A percentile compares a stretch with the other conserved stretches of the same genome.
Evolutionary conservation across 2,329 filamentous ascomycete genomes (phyloP).

Genomic region (Boeremia lycopersici): DNA sequence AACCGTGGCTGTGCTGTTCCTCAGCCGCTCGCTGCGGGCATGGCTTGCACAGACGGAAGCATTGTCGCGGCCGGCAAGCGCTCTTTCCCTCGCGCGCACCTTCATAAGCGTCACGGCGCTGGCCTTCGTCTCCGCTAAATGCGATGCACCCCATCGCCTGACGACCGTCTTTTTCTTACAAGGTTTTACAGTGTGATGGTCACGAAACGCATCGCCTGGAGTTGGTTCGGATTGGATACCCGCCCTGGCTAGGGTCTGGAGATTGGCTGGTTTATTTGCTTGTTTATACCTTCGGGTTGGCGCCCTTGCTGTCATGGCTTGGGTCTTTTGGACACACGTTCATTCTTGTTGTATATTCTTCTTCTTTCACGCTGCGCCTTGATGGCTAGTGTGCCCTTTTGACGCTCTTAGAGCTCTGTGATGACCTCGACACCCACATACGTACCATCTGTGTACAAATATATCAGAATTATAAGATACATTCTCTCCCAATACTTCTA

Average conservation of each 20-base stretch:
- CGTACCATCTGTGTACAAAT: conserved; percentile 10
- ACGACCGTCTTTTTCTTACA: conserved; percentile 10
- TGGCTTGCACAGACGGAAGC: conserved; percentile 47
- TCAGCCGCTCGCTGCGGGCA: conserved; percentile 51
- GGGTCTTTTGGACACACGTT: conserved; percentile 11
- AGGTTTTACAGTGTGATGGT: conserved; percentile 13
- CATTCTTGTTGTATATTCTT: conserved; percentile 15
- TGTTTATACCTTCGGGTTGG: conserved; percentile 22
- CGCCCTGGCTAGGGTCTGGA: conserved; percentile 16
- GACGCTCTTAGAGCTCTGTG: conserved; percentile 9
- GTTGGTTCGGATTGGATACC: conserved; percentile 25
- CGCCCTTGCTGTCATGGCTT: conserved; percentile 7
- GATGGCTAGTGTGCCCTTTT: conserved; percentile 16
- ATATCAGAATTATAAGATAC: conserved; percentile 9
- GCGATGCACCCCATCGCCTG: conserved; percentile 3
- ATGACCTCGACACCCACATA: conserved; percentile 12
- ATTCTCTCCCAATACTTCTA: background rate
- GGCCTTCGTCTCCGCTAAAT: conserved; percentile 28
- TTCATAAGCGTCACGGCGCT: conserved; percentile 38
- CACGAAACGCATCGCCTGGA: conserved; percentile 30
- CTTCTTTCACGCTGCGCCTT: conserved; percentile 15
- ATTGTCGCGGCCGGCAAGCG: conserved; percentile 28
- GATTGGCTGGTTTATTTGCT: conserved; percentile 21
- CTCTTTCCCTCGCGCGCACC: conserved; percentile 34
- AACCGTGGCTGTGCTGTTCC: conserved; percentile 50